phyloP scores from a whole-genome alignment of 2,329 filamentous ascomycete genomes.

The Epichloe typhina region DNA sequence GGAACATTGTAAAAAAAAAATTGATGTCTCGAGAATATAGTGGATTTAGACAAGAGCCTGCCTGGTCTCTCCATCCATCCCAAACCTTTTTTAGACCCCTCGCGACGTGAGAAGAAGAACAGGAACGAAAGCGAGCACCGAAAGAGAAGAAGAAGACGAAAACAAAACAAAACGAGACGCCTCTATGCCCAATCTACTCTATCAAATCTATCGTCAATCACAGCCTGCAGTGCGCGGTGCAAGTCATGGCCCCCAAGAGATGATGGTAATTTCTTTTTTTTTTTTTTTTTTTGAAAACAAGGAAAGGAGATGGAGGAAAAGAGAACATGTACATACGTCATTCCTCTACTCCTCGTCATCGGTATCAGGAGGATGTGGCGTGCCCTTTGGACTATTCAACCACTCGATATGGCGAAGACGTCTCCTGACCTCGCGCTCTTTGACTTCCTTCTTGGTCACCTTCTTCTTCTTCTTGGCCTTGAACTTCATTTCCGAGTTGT shows the following conservation, averaged over 20 bases:
- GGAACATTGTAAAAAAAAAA: no score
- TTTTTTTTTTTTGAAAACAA: background rate
- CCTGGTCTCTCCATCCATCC: background rate
- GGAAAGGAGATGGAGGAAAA: background rate
- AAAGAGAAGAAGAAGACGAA: background rate
- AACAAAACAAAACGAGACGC: background rate
- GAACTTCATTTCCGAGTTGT: slow-evolving; percentile 74
- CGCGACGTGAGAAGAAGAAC: background rate
- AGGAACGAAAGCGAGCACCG: background rate
- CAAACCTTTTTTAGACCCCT: background rate
- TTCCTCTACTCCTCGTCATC: slow-evolving; percentile 50
- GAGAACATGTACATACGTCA: background rate
- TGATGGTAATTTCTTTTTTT: no score
- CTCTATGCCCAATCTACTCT: slow-evolving; percentile 1
- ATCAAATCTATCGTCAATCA: background rate
- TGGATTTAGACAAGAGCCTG: no score
- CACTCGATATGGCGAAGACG: slow-evolving; percentile 75
- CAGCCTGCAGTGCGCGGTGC: background rate
- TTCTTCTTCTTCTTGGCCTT: slow-evolving; percentile 91
- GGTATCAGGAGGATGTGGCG: slow-evolving; percentile 61
- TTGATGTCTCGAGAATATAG: no score
- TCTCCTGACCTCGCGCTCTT: slow-evolving; percentile 81
- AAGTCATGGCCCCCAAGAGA: no score
- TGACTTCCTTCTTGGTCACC: slow-evolving; percentile 90
- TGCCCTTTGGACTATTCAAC: slow-evolving; percentile 78